Evolutionary conservation across 2,329 filamentous ascomycete species (phyloP).

Genomic region (Emmonsiellopsis sp.): DNA sequence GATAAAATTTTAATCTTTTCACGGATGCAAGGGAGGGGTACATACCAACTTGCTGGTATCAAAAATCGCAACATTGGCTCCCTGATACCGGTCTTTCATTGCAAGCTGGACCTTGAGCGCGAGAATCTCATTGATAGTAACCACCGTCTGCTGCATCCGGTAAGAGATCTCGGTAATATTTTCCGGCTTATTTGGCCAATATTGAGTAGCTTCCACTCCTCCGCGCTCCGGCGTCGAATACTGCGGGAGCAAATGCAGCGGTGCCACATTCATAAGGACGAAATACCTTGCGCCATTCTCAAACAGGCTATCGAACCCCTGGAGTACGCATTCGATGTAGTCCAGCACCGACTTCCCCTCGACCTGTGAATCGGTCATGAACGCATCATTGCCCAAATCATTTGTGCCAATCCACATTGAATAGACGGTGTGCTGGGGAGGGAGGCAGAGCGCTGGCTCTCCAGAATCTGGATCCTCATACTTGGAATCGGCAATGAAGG

Average conservation of each 20-base stretch:
- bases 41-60: slow-evolving; percentile 54
- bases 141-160: slow-evolving; percentile 45
- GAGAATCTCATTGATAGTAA: slow-evolving; percentile 43
- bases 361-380: slow-evolving; percentile 57
- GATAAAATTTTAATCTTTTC: background rate
- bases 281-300: slow-evolving; percentile 59
- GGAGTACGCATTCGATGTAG: slow-evolving; percentile 61
- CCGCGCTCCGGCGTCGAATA: slow-evolving; percentile 48
- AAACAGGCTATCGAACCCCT: slow-evolving; percentile 55
- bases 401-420: slow-evolving; percentile 76
- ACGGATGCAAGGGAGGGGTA: background rate
- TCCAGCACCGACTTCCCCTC: slow-evolving; percentile 51
- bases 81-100: slow-evolving; percentile 38
- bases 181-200: slow-evolving; percentile 39
- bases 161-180: slow-evolving; percentile 44
- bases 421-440: slow-evolving; percentile 57
- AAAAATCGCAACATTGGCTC: slow-evolving; percentile 55
- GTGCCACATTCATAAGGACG: slow-evolving; percentile 60
- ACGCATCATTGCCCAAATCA: slow-evolving; percentile 58
- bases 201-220: slow-evolving; percentile 36
- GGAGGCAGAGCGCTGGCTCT: slow-evolving; percentile 30
- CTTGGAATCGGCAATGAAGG: slow-evolving; percentile 22
- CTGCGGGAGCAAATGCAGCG: slow-evolving; percentile 58
- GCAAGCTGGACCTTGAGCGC: slow-evolving; percentile 40
- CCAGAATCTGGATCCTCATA: slow-evolving; percentile 11